These are phyloP conservation scores for Solanum sparsipilum DNA, from an alignment of 257 asterid species.

Conservation along the genomic window DNA sequence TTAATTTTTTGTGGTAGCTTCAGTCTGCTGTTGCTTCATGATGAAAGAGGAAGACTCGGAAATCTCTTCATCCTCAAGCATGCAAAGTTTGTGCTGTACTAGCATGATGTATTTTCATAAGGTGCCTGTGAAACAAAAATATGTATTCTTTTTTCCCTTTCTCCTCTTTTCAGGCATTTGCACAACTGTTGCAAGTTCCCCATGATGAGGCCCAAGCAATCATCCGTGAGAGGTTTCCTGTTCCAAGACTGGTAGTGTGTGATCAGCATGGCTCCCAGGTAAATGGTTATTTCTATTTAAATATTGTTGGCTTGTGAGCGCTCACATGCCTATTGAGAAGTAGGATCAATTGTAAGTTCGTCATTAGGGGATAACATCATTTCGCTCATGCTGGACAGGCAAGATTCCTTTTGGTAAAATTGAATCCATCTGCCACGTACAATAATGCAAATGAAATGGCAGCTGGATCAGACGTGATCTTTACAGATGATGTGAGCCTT, in stretches of 20 bases:
- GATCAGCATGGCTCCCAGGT: constrained; percentile 99
- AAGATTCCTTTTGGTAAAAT: constrained; percentile 85
- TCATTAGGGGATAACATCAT: not conserved
- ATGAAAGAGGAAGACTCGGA: not conserved
- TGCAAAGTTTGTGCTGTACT: not conserved
- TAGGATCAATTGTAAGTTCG: not conserved
- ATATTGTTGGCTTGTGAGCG: not conserved
- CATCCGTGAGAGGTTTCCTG: constrained; percentile 84
- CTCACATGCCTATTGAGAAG: not conserved
- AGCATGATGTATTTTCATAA: not conserved
- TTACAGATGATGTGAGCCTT: constrained; percentile 92
- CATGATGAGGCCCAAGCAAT: constrained; percentile 76
- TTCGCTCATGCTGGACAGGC: constrained; percentile 46
- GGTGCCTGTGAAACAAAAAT: not conserved
- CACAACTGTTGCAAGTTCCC: constrained; percentile 82
- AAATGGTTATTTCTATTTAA: not conserved
- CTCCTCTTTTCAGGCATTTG: constrained; percentile 46
- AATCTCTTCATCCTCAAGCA: not conserved
- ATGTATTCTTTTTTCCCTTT: not conserved
- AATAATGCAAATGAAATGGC: constrained; percentile 75
- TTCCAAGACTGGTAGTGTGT: constrained; percentile 90
- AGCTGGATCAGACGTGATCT: constrained; percentile 78
- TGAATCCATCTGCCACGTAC: constrained; percentile 96
- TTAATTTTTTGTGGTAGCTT: not conserved
- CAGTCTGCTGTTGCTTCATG: not conserved